phyloP scores from a whole-genome alignment of 192 early-diverging fungal species.

The Lunasporangiospora selenospora region DNA sequence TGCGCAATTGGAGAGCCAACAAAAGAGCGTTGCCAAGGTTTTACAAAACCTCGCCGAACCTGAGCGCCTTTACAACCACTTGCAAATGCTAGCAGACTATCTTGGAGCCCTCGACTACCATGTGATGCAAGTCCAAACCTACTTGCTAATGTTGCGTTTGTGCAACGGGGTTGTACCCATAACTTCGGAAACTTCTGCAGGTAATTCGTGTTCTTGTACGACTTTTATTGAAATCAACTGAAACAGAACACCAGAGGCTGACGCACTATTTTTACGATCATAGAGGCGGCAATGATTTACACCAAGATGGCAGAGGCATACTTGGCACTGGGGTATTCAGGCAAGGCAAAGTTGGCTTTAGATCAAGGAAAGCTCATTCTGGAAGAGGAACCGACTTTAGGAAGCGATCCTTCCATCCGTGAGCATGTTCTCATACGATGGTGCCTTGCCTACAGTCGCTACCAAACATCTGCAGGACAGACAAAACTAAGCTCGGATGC shows the following conservation, averaged over 20 bases:
- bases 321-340: constrained; percentile 73
- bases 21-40: constrained; percentile 27
- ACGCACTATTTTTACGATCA: constrained; percentile 3
- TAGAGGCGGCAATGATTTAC: constrained; percentile 57
- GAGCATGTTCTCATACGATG: no score
- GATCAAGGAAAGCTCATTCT: constrained; percentile 53
- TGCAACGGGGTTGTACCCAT: constrained; percentile 54
- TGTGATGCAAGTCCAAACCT: constrained; percentile 58
- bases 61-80: constrained; percentile 56
- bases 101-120: constrained; percentile 64
- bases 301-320: constrained; percentile 63
- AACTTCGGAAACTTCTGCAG: constrained; percentile 28
- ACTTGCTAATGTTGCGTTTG: constrained; percentile 63
- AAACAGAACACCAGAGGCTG: neutral
- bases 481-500: constrained; percentile 55
- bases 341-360: constrained; percentile 68
- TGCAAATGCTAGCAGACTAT: constrained; percentile 66
- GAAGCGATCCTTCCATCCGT: no score
- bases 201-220: constrained; percentile 37
- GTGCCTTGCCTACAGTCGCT: constrained; percentile 62
- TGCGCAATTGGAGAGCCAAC: neutral
- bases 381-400: constrained; percentile 10
- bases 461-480: constrained; percentile 65
- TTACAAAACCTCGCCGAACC: constrained; percentile 52
- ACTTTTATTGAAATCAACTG: neutral